A percentile compares a stretch with the other conserved stretches of the same genome.
Evolutionary conservation across 768 basidiomycete genomes (phyloP).

Genomic region (Russula emetica): DNA sequence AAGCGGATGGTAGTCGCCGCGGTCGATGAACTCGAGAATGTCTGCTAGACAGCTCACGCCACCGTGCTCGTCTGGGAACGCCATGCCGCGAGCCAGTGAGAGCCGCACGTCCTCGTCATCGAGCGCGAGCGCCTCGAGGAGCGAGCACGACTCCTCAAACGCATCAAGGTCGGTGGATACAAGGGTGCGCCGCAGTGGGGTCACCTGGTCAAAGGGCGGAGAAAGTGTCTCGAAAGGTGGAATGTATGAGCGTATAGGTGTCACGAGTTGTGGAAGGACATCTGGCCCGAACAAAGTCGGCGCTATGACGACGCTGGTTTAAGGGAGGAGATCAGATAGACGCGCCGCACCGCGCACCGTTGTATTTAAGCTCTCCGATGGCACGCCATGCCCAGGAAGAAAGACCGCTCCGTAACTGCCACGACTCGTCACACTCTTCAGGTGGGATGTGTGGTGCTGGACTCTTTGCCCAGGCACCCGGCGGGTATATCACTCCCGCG

Average conservation of each 20-base stretch:
- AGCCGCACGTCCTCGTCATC: constrained; percentile 75
- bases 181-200: constrained; percentile 43
- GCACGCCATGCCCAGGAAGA: constrained; percentile 77
- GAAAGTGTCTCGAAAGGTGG: constrained; percentile 46
- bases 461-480: constrained; percentile 54
- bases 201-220: constrained; percentile 39
- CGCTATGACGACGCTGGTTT: constrained; percentile 35
- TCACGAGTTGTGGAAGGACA: constrained; percentile 58
- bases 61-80: constrained; percentile 53
- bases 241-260: constrained; percentile 56
- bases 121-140: constrained; percentile 71
- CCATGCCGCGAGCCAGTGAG: constrained; percentile 61
- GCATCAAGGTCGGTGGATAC: constrained; percentile 65
- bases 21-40: constrained; percentile 72
- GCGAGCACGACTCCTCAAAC: constrained; percentile 68
- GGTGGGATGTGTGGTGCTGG: constrained; percentile 31
- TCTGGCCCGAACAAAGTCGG: constrained; percentile 58
- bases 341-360: constrained; percentile 43
- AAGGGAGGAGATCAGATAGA: constrained; percentile 5
- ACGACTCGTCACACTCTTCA: constrained; percentile 46
- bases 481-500: constrained; percentile 66
- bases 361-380: constrained; percentile 68
- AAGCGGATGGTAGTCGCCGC: constrained; percentile 59
- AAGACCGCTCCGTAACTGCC: constrained; percentile 60
- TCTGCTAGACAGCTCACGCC: constrained; percentile 54